Evolutionary conservation across 352 stramenopile genomes (phyloP), one percentile per base, ranked within the genome.

Genomic region (Pythium insidiosum): DNA sequence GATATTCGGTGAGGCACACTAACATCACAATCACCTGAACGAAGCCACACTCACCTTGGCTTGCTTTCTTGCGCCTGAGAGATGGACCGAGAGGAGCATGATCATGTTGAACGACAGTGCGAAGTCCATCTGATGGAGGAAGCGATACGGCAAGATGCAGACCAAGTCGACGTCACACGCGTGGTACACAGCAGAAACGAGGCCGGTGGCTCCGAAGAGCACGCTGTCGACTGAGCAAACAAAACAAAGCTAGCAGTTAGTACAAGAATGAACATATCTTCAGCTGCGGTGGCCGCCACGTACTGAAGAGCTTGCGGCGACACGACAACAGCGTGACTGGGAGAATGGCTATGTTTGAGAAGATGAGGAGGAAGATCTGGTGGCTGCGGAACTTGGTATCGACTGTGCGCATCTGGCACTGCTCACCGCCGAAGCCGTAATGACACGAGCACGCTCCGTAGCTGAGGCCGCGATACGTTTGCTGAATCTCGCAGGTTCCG

Each of bases 91-190:
- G 16, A 66, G 36, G 15, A 73, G 33, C 51, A 68, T 50, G 42
- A 72, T 66, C 41, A 63, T 64, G 47, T 72, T 72, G 43, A 72
- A 72, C 37, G 62, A 58, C 7, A 72, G 58, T 15, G 62, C 56
- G 48, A 72, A 72, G 41, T 72, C 62, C 62, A 72, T 66, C 21
- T 58, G 24, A 46, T 66, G 58, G 6, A 68, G 45, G 34, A 66
- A 68, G 5, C 44, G 37, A 39, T 68, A 72, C 16, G 56, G 47
- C n/a, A 68, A 63, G 0, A 68, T 10, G 21, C 62, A 72, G 19
- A 37, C 30, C n/a, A 68, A 16, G 23, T 72, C 51, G 12, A 68
- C 39, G 38, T 72, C 62, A 34, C 62, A 72, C 24, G 58, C 54
- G 37, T 72, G 62, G 47, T 72, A 72, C 11, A 72, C 21, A 2